These are phyloP conservation scores for Leptographium galeiforme DNA, from an alignment of 2,329 filamentous ascomycete genomes.

Conservation along the genomic window DNA sequence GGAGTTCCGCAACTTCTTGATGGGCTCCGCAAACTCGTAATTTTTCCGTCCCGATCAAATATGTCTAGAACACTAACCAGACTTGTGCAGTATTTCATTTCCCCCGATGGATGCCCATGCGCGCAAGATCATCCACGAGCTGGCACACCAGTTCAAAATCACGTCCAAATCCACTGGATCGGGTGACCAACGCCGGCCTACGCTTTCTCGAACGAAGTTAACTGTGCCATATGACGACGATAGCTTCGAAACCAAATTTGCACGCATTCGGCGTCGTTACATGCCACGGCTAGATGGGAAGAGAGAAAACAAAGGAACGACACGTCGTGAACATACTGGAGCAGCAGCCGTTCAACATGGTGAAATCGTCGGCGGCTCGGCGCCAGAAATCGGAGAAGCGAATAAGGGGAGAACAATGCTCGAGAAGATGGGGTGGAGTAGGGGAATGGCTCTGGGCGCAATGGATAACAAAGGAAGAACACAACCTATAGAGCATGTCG, in stretches of 20 bases:
- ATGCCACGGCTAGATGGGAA: slow-evolving; percentile 36
- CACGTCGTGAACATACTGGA: slow-evolving; percentile 20
- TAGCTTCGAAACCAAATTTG: slow-evolving; percentile 34
- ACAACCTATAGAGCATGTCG: slow-evolving; percentile 70
- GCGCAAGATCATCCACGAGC: slow-evolving; percentile 66
- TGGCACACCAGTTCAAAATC: slow-evolving; percentile 62
- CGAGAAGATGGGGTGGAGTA: slow-evolving; percentile 95
- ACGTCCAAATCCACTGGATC: slow-evolving; percentile 74
- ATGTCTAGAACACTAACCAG: not conserved
- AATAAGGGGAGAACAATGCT: slow-evolving; percentile 81
- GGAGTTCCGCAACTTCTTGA: slow-evolving; percentile 61
- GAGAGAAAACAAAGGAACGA: slow-evolving; percentile 10
- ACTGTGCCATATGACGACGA: slow-evolving; percentile 49
- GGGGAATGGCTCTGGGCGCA: slow-evolving; percentile 71
- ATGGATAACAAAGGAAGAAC: slow-evolving; percentile 77
- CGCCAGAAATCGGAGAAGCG: slow-evolving; percentile 67
- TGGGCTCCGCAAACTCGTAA: slow-evolving; percentile 49
- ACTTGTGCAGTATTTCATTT: slow-evolving; percentile 45
- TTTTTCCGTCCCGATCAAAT: slow-evolving; percentile 13
- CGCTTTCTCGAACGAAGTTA: slow-evolving; percentile 59
- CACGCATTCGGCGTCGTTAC: slow-evolving; percentile 37
- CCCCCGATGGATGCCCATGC: slow-evolving; percentile 73
- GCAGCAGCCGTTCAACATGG: slow-evolving; percentile 61
- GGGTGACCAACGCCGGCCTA: slow-evolving; percentile 59
- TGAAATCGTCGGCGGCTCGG: slow-evolving; percentile 73